Evolutionary conservation across 768 basidiomycete species (phyloP), one percentile per base, ranked within the genome.

Genomic region (Mycena alexandri): DNA sequence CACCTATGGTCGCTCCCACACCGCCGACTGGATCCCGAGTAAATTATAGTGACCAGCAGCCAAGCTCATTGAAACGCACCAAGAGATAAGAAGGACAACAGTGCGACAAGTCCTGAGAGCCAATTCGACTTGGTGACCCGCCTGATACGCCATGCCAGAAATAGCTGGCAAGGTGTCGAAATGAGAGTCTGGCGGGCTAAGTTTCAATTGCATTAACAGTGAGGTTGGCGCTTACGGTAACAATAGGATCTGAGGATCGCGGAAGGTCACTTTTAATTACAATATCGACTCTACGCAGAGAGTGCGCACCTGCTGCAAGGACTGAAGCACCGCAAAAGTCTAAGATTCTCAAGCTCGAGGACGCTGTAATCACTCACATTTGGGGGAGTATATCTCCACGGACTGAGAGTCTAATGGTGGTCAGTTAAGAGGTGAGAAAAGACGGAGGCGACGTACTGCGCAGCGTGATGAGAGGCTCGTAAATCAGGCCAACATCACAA

Each of bases 121-220:
- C 63, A 68, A 10, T 44, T 61, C 1, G 53, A 58, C 16, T 62
- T 68, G 0, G 70, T 71, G 22, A 71, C 60, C 2, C 43, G 58
- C 1, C 53, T 12, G 19, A 71, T 71, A 14, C 70, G 65, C 70
- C 70, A 71, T 4, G 70, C 70, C 58, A 68, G 61, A 50, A 71
- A 71, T 11, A 71, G 70, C 41, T 71, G 70, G 3, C 42, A 43
- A 5, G 70, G 70, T 0, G 70, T 71, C 12, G 70, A 71, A 2
- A 71, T 71, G 0, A 71, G 41, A 5, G 53, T 42, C 70, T 70
- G 47, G n/a, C 12, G 5, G 25, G 24, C 13, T 25, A 42, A 43
- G 55, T 44, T 24, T 43, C 5, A n/a, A 22, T 56, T 14, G 14
- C 24, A 25, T 22, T 22, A 21, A 9, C 19, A 17, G 13, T 16